Evolutionary conservation across 306 rosid species (phyloP).

Genomic region (Ceratonia siliqua): DNA sequence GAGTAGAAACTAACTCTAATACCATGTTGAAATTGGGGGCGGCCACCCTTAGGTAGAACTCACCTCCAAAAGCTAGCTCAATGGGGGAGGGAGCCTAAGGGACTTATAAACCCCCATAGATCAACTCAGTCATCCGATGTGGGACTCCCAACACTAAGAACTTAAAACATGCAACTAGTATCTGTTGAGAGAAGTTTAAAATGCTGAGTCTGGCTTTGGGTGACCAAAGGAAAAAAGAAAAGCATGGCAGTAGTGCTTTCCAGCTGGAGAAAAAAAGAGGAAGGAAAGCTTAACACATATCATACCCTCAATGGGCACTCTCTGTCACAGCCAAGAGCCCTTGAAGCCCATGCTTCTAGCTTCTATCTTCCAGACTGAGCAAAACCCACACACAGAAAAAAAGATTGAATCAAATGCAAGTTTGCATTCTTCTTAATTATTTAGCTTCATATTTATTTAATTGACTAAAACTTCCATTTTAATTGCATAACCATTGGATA

Average conservation of each 20-base stretch:
- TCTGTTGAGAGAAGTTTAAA: neutral
- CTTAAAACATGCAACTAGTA: slow-evolving; percentile 7
- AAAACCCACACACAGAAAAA: neutral
- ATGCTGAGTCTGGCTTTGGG: neutral
- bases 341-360: too few relatives aligned
- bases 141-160: too few relatives aligned
- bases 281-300: neutral
- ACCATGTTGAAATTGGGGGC: too few relatives aligned
- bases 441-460: neutral
- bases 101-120: too few relatives aligned
- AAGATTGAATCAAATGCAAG: neutral
- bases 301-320: neutral
- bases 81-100: too few relatives aligned
- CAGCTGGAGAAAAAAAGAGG: neutral
- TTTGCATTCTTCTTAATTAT: neutral
- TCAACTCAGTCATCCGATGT: too few relatives aligned
- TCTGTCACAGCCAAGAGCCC: neutral
- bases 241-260: neutral
- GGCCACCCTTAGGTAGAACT: too few relatives aligned
- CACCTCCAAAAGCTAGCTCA: too few relatives aligned
- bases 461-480: neutral
- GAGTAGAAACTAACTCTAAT: too few relatives aligned
- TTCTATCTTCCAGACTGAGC: neutral
- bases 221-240: neutral
- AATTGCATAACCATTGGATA: neutral